Percentiles rank a stretch among this genome's conserved stretches.
phyloP scores from a whole-genome alignment of 75 land plant species.

The Pinus taeda region DNA sequence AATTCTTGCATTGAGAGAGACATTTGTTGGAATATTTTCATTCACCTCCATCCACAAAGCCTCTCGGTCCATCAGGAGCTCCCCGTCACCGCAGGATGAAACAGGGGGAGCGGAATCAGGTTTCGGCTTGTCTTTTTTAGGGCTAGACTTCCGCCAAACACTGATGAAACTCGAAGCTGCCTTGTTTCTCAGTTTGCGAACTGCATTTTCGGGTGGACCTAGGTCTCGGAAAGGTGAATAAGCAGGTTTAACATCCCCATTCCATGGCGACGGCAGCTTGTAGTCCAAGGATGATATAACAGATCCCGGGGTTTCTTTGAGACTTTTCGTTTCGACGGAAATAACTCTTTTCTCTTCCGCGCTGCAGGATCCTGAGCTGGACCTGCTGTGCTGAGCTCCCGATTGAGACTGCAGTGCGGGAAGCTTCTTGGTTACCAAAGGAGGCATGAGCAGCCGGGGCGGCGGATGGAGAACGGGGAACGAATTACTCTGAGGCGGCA shows the following conservation, averaged over 20 bases:
- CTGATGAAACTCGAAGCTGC: background rate
- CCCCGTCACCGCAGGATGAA: no score
- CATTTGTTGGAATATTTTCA: background rate
- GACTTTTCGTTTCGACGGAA: background rate
- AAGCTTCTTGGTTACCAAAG: no score
- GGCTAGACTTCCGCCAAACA: background rate
- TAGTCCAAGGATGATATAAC: background rate
- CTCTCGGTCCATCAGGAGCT: background rate
- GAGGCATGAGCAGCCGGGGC: background rate
- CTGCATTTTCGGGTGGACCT: no score
- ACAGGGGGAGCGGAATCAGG: background rate
- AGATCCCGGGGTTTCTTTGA: background rate
- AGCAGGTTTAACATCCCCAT: no score
- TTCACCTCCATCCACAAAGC: background rate
- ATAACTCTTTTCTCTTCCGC: background rate
- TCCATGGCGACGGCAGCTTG: no score
- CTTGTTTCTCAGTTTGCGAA: background rate
- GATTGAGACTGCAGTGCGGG: background rate
- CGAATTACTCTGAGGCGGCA: no score
- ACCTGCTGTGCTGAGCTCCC: background rate
- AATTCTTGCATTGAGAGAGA: background rate
- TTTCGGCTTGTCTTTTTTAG: background rate
- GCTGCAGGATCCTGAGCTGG: background rate
- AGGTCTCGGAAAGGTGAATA: background rate
- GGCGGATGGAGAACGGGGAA: background rate